These are phyloP conservation scores for Gentiana straminea DNA, from an alignment of 257 asterid species.

Conservation along the genomic window DNA sequence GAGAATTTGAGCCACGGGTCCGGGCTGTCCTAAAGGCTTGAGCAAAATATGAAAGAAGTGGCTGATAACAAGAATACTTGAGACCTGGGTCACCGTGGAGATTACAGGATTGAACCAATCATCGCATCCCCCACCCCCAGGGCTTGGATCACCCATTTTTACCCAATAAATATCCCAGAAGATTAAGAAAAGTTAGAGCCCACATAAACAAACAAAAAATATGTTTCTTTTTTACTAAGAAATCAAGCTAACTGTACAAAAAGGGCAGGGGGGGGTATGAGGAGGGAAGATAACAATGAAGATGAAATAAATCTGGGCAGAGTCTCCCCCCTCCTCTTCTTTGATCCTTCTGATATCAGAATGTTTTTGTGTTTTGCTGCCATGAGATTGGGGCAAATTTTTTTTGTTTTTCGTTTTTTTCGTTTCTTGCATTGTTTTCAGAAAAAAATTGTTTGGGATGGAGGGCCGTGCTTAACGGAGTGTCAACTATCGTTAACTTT, in stretches of 20 bases:
- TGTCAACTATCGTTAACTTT: no score
- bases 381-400: not conserved
- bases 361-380: not conserved
- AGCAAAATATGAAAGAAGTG: constrained; percentile 81
- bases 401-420: not conserved
- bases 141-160: constrained; percentile 8
- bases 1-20: constrained; percentile 92
- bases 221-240: not conserved
- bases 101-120: constrained; percentile 77
- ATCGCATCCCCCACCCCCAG: constrained; percentile 15
- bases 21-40: constrained; percentile 83
- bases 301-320: not conserved
- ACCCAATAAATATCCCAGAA: not conserved
- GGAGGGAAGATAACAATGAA: not conserved
- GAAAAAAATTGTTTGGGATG: constrained; percentile 4
- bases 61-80: constrained; percentile 81
- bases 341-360: not conserved
- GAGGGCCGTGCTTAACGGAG: constrained; percentile 19
- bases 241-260: not conserved
- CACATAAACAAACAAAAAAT: not conserved
- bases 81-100: constrained; percentile 70
- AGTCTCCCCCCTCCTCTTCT: constrained; percentile 6
- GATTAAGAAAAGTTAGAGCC: not conserved
- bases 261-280: constrained; percentile 7
- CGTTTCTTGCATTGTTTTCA: not conserved